These are phyloP conservation scores for Daedaleopsis nitida DNA, from an alignment of 768 basidiomycete species.

Conservation along the genomic window DNA sequence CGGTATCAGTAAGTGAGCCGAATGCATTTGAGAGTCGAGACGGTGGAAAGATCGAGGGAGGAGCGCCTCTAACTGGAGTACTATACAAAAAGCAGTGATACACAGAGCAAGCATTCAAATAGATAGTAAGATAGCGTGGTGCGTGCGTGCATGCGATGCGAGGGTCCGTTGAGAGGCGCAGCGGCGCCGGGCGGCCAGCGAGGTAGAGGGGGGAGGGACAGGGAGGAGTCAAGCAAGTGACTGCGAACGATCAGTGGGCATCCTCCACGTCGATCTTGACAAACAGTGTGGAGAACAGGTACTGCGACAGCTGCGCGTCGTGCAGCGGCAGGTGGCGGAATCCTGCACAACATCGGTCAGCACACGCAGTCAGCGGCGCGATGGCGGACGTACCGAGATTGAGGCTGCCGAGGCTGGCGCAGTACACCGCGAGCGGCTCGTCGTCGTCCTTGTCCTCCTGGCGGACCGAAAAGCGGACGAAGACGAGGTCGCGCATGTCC, in stretches of 20 bases:
- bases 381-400: conserved; percentile 58
- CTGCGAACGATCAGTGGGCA: conserved; percentile 16
- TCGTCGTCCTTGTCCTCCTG: conserved; percentile 64
- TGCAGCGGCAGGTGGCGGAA: conserved; percentile 90
- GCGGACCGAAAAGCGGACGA: conserved; percentile 77
- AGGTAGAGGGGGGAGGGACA: background rate
- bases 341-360: conserved; percentile 46
- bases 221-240: background rate
- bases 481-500: conserved; percentile 80
- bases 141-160: background rate
- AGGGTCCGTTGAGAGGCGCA: background rate
- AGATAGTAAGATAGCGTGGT: background rate
- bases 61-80: background rate
- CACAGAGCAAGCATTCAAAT: background rate
- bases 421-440: conserved; percentile 73
- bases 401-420: conserved; percentile 68
- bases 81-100: background rate
- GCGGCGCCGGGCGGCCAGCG: background rate
- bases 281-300: conserved; percentile 93
- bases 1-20: no score
- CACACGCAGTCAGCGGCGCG: conserved; percentile 29
- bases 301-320: conserved; percentile 84
- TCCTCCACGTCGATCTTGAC: conserved; percentile 59
- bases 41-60: background rate
- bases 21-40: background rate